Evolutionary conservation across 139 green algal species (phyloP).

Genomic region (Coelastrella sp.): DNA sequence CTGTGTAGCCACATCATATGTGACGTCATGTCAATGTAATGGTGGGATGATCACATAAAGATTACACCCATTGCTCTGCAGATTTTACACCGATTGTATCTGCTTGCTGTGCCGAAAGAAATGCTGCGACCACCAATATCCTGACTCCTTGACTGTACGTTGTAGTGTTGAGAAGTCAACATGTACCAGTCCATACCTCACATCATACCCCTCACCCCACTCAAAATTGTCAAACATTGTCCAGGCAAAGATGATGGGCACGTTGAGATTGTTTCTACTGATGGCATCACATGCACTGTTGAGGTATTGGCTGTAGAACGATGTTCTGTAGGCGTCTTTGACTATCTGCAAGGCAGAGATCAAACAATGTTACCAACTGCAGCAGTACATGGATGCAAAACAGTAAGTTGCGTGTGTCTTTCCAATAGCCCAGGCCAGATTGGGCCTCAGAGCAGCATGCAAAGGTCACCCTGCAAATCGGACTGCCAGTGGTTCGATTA

Average conservation of each 20-base stretch:
- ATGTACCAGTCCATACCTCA: slow-evolving; percentile 38
- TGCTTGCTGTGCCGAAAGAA: slow-evolving; percentile 36
- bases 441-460: no score
- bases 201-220: slow-evolving; percentile 22
- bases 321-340: slow-evolving; percentile 15
- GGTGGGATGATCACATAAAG: no score
- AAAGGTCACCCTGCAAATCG: no score
- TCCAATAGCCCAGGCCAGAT: not conserved
- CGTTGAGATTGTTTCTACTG: slow-evolving; percentile 14
- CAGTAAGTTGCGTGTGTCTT: not conserved
- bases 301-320: slow-evolving; percentile 21
- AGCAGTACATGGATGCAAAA: not conserved
- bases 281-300: slow-evolving; percentile 30
- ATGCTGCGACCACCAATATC: slow-evolving; percentile 23
- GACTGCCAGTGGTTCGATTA: no score
- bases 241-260: slow-evolving; percentile 37
- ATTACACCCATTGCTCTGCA: no score
- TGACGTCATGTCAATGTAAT: no score
- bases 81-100: no score
- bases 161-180: slow-evolving; percentile 26
- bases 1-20: no score
- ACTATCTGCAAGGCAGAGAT: not conserved
- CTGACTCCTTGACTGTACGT: slow-evolving; percentile 22
- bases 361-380: not conserved
- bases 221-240: slow-evolving; percentile 27